phyloP scores from a whole-genome alignment of 2,329 filamentous ascomycete species.

The Xylariales sp. region DNA sequence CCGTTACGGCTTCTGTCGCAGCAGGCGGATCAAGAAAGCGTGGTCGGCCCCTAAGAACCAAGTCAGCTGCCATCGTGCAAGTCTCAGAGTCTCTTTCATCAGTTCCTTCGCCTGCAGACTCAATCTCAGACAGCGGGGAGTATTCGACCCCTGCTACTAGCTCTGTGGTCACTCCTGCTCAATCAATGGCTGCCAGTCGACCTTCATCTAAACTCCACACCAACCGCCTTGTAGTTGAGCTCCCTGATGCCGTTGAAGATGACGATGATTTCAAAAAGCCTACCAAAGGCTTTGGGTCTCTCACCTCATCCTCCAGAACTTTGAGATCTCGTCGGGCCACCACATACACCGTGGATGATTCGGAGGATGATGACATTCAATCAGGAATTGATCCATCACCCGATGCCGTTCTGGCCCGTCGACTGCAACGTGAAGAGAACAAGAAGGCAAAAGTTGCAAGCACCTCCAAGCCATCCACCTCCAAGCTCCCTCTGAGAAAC shows the following conservation, averaged over 20 bases:
- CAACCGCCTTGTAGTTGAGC: slow-evolving; percentile 26
- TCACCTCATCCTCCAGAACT: slow-evolving; percentile 10
- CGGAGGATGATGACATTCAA: slow-evolving; percentile 14
- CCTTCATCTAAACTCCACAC: slow-evolving; percentile 11
- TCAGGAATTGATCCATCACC: slow-evolving; percentile 8
- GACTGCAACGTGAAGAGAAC: slow-evolving; percentile 21
- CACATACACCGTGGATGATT: slow-evolving; percentile 11
- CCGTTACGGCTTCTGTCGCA: too few relatives aligned
- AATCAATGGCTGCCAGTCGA: slow-evolving; percentile 15
- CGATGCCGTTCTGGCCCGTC: slow-evolving; percentile 12
- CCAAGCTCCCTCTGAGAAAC: slow-evolving; percentile 7
- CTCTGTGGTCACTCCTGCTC: slow-evolving; percentile 32
- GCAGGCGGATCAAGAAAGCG: slow-evolving; percentile 24
- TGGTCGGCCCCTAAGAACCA: slow-evolving; percentile 22
- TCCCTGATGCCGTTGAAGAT: slow-evolving; percentile 30
- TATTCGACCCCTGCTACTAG: slow-evolving; percentile 40
- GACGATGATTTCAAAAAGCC: slow-evolving; percentile 35
- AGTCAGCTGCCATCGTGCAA: slow-evolving; percentile 12
- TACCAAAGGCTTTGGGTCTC: slow-evolving; percentile 6
- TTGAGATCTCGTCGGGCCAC: slow-evolving; percentile 18
- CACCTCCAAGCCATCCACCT: slow-evolving; percentile 7
- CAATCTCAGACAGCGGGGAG: slow-evolving; percentile 27
- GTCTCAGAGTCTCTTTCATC: slow-evolving; percentile 30
- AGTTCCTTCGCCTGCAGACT: slow-evolving; percentile 24
- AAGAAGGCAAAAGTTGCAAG: slow-evolving; percentile 3